Evolutionary conservation across 73 alveolate species (phyloP).

Genomic region (Diophrys sp.): DNA sequence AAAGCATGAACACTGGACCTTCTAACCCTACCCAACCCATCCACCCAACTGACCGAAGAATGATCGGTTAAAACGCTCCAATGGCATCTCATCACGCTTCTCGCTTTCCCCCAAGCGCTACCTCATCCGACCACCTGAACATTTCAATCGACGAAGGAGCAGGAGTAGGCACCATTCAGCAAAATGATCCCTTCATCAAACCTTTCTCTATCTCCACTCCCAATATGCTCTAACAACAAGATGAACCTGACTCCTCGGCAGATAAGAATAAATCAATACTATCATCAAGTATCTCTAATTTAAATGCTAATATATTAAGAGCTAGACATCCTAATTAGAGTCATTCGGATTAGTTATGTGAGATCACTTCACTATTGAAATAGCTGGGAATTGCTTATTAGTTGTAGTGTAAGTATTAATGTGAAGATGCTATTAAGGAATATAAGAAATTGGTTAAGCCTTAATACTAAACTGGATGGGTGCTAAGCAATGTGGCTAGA

Average conservation of each 20-base stretch:
- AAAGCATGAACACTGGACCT: slow-evolving; percentile 8
- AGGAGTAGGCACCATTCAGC: background rate
- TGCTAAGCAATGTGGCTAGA: slow-evolving; percentile 82
- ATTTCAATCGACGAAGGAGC: slow-evolving; percentile 3
- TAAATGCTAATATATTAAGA: slow-evolving; percentile 10
- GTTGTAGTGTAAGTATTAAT: slow-evolving; percentile 65
- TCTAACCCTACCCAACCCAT: no score
- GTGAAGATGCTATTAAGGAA: slow-evolving; percentile 78
- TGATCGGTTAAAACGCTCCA: slow-evolving; percentile 37
- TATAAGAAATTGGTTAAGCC: slow-evolving; percentile 81
- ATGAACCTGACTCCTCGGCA: slow-evolving; percentile 7
- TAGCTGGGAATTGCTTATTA: slow-evolving; percentile 75
- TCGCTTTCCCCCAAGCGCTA: slow-evolving; percentile 11
- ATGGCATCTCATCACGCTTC: slow-evolving; percentile 16
- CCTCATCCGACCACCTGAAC: background rate
- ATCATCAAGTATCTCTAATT: background rate
- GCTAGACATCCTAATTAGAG: background rate
- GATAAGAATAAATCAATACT: slow-evolving; percentile 1
- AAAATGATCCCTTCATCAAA: slow-evolving; percentile 17
- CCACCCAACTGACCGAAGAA: background rate
- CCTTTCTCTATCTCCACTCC: slow-evolving; percentile 53
- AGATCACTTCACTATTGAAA: slow-evolving; percentile 78
- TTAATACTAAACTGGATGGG: slow-evolving; percentile 90
- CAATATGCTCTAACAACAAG: slow-evolving; percentile 8
- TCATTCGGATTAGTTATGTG: background rate